Evolutionary conservation across 306 rosid genomes (phyloP).

Genomic region (Cucurbita pepo): DNA sequence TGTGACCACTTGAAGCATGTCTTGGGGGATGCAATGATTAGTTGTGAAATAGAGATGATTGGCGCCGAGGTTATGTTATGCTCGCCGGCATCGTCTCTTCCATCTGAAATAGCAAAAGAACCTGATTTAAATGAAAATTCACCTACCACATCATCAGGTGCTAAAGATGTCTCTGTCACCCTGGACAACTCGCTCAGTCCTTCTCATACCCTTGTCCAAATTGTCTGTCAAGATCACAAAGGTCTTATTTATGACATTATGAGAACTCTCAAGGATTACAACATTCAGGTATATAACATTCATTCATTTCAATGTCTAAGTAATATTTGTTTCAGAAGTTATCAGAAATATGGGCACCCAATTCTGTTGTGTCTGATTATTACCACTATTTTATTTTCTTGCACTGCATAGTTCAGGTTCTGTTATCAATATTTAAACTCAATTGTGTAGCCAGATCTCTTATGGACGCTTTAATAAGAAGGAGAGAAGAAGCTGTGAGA

Average conservation of each 20-base stretch:
- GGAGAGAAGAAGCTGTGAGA: slow-evolving; percentile 51
- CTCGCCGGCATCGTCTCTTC: slow-evolving; percentile 54
- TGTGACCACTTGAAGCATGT: slow-evolving; percentile 23
- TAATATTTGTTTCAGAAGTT: neutral
- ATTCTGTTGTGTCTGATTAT: neutral
- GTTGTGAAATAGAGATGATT: slow-evolving; percentile 55
- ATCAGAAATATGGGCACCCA: neutral
- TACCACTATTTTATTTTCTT: neutral
- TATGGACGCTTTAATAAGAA: slow-evolving; percentile 66
- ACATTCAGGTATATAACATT: slow-evolving; percentile 43
- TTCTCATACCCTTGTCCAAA: slow-evolving; percentile 81
- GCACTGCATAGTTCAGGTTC: slow-evolving; percentile 3
- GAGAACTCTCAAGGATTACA: slow-evolving; percentile 93
- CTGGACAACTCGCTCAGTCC: slow-evolving; percentile 90
- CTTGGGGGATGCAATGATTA: slow-evolving; percentile 39
- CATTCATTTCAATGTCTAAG: neutral
- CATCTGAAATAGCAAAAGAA: slow-evolving; percentile 47
- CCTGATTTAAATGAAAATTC: slow-evolving; percentile 22
- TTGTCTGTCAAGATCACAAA: slow-evolving; percentile 81
- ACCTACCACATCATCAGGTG: slow-evolving; percentile 29
- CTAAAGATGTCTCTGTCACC: slow-evolving; percentile 32
- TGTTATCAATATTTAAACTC: slow-evolving; percentile 10
- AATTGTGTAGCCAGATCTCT: slow-evolving; percentile 52
- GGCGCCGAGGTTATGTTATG: slow-evolving; percentile 47
- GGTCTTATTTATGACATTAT: slow-evolving; percentile 90